These are phyloP conservation scores for Lavandula angustifolia DNA, from an alignment of 257 asterid species.

Conservation along the genomic window DNA sequence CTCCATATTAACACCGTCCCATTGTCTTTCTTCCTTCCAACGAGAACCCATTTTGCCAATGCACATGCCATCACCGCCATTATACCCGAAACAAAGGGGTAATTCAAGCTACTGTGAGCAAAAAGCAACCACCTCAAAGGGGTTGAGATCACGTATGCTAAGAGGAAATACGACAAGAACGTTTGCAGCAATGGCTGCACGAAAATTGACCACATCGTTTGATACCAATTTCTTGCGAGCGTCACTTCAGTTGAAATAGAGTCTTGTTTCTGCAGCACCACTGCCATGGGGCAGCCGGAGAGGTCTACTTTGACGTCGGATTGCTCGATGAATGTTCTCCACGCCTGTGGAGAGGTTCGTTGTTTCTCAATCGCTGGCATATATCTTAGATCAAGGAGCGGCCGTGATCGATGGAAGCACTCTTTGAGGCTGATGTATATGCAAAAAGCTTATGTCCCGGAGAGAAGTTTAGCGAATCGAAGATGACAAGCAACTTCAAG, in stretches of 20 bases:
- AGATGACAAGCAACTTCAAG: constrained; percentile 59
- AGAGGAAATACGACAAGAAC: constrained; percentile 58
- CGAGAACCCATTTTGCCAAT: constrained; percentile 57
- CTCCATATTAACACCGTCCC: constrained; percentile 67
- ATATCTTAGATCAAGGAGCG: constrained; percentile 76
- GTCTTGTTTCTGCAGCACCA: constrained; percentile 30
- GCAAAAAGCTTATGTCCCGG: constrained; percentile 88
- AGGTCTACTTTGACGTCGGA: constrained; percentile 85
- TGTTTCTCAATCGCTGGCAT: constrained; percentile 78
- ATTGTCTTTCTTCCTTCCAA: constrained; percentile 72
- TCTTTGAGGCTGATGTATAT: constrained; percentile 71
- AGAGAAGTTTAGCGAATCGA: constrained; percentile 77
- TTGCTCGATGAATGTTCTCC: constrained; percentile 80
- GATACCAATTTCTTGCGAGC: constrained; percentile 56
- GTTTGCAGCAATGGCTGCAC: constrained; percentile 74
- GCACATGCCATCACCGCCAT: constrained; percentile 52
- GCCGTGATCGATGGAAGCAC: constrained; percentile 89
- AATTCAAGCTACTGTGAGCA: constrained; percentile 32
- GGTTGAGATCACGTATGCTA: constrained; percentile 46
- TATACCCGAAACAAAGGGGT: constrained; percentile 55
- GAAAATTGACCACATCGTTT: constrained; percentile 62
- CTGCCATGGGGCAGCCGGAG: constrained; percentile 74
- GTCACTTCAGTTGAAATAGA: constrained; percentile 40
- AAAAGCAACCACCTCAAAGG: constrained; percentile 47
- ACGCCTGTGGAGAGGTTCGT: constrained; percentile 69